Evolutionary conservation across 352 stramenopile species (phyloP).

Genomic region (Phytophthora crassamura): DNA sequence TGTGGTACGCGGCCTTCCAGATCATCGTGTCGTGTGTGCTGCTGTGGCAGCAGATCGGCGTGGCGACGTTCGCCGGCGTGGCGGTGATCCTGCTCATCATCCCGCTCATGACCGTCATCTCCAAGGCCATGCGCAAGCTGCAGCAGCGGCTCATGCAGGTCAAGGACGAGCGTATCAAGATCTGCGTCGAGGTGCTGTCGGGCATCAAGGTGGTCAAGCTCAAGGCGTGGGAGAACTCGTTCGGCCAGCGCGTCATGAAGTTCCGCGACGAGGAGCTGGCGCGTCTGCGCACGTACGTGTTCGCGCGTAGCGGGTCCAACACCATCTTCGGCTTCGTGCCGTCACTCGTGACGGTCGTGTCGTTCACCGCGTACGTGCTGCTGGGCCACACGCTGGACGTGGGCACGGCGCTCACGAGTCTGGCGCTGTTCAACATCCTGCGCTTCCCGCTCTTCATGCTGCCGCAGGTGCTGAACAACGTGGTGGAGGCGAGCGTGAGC

Average conservation of each 20-base stretch:
- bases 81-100: slow-evolving; percentile 94
- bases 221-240: slow-evolving; percentile 57
- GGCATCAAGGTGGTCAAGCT: slow-evolving; percentile 71
- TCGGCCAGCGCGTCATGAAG: slow-evolving; percentile 61
- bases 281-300: slow-evolving; percentile 69
- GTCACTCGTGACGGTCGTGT: slow-evolving; percentile 56
- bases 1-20: slow-evolving; percentile 89
- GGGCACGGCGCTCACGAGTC: slow-evolving; percentile 55
- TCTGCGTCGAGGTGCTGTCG: slow-evolving; percentile 49
- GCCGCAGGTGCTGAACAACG: slow-evolving; percentile 36
- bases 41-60: slow-evolving; percentile 80
- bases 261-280: slow-evolving; percentile 84
- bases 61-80: slow-evolving; percentile 91
- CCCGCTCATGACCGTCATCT: slow-evolving; percentile 92
- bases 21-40: slow-evolving; percentile 78
- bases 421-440: slow-evolving; percentile 65
- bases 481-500: slow-evolving; percentile 36
- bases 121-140: slow-evolving; percentile 83
- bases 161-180: no score
- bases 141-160: no score
- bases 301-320: no score
- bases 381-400: slow-evolving; percentile 68
- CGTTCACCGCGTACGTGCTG: slow-evolving; percentile 59
- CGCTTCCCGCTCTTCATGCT: slow-evolving; percentile 38
- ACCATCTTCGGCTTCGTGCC: slow-evolving; percentile 70